phyloP scores from a whole-genome alignment of 352 stramenopile genomes.

The Pythium folliculosum region DNA sequence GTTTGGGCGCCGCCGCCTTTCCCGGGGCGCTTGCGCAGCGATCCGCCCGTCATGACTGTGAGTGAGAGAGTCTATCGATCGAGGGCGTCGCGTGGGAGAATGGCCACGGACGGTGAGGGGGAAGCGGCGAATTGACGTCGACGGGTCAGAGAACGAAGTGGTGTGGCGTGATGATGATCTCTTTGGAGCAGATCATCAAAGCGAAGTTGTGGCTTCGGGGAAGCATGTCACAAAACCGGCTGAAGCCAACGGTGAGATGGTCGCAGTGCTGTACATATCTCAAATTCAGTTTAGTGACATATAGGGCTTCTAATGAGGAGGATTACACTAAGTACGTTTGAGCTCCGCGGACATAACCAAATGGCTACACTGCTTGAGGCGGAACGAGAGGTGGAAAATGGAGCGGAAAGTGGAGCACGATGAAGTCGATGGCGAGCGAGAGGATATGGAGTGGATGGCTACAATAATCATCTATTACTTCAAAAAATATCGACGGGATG shows the following conservation, averaged over 20 bases:
- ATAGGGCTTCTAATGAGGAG: not conserved
- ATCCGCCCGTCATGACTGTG: not conserved
- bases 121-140: conserved; percentile 5
- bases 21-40: conserved; percentile 30
- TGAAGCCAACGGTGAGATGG: not conserved
- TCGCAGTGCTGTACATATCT: not conserved
- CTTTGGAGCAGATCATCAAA: not conserved
- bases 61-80: no score
- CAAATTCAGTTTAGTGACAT: conserved; percentile 5
- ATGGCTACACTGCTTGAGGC: conserved; percentile 21
- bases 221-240: conserved; percentile 3
- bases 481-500: conserved; percentile 25
- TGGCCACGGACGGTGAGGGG: no score
- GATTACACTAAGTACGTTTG: not conserved
- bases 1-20: conserved; percentile 8
- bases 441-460: conserved; percentile 14
- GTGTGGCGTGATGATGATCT: not conserved
- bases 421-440: not conserved
- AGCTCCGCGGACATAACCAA: conserved; percentile 8
- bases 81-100: no score
- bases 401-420: no score
- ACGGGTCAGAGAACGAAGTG: not conserved
- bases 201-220: not conserved
- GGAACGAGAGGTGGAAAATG: conserved; percentile 1
- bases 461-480: conserved; percentile 57